Conservation (phyloP, 2,329 filamentous ascomycete species). For the Pseudopyrenochaeta lycopersici region DNA sequence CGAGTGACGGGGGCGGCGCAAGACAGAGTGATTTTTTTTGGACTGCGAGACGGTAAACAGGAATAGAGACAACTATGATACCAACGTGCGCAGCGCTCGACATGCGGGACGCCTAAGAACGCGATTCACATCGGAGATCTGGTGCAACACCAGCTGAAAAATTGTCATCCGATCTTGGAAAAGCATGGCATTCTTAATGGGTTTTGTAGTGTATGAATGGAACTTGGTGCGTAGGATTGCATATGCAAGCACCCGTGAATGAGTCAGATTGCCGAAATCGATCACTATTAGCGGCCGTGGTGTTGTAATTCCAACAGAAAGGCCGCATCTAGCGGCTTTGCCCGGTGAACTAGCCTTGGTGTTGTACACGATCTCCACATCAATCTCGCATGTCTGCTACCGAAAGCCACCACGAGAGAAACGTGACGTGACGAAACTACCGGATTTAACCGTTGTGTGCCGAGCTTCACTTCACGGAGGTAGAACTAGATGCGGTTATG, state of each 20-base stretch:
- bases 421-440: too few relatives aligned
- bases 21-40: too few relatives aligned
- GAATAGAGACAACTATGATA: too few relatives aligned
- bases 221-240: background rate
- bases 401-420: background rate
- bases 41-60: too few relatives aligned
- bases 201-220: background rate
- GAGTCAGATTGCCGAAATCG: background rate
- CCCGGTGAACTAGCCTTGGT: background rate
- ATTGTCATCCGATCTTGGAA: background rate
- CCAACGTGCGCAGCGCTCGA: background rate
- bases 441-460: background rate
- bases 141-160: background rate
- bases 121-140: background rate
- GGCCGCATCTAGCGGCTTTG: background rate
- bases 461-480: background rate
- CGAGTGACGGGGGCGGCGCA: too few relatives aligned
- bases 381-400: background rate
- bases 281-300: background rate
- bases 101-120: background rate
- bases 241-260: background rate
- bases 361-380: slow-evolving; percentile 5
- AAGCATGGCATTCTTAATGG: background rate
- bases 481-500: background rate
- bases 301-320: background rate